Conservation (phyloP, 441 rosid species). For the Breynia disticha region DNA sequence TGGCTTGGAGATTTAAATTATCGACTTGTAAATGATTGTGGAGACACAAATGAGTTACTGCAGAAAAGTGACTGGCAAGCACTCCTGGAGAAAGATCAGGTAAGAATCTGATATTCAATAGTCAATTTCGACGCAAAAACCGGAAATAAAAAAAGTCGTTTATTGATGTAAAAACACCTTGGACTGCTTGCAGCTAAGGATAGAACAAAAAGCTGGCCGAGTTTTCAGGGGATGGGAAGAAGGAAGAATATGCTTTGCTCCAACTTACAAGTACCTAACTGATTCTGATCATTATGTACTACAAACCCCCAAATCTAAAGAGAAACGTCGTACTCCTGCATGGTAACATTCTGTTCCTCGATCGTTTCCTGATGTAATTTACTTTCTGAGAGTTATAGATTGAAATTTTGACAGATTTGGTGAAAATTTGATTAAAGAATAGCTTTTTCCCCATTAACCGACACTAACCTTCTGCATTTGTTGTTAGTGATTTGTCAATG, state of each 20-base stretch:
- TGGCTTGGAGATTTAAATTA: constrained; percentile 99
- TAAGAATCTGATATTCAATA: constrained; percentile 8
- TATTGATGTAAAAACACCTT: background rate
- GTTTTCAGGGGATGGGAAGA: constrained; percentile 89
- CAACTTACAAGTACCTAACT: constrained; percentile 69
- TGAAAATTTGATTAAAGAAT: too few species aligned
- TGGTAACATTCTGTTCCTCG: constrained; percentile 37
- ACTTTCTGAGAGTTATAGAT: background rate
- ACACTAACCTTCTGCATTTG: too few species aligned
- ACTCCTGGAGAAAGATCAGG: constrained; percentile 82
- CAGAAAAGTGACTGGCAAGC: constrained; percentile 62
- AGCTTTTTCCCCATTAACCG: too few species aligned
- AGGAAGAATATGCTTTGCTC: constrained; percentile 72
- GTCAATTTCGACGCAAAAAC: too few species aligned
- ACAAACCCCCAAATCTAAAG: constrained; percentile 47
- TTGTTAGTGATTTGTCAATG: too few species aligned
- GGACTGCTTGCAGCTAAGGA: constrained; percentile 37
- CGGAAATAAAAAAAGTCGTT: too few species aligned
- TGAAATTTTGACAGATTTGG: too few species aligned
- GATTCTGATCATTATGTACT: constrained; percentile 65
- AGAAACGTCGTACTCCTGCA: constrained; percentile 74
- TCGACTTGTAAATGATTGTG: constrained; percentile 42
- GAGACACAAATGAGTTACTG: constrained; percentile 43
- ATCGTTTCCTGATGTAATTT: background rate
- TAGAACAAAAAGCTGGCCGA: constrained; percentile 70